A percentile compares a stretch with the other conserved stretches of the same genome.
Evolutionary conservation across 1,139 yeast species (phyloP).

Genomic region (Williopsis jadinii): DNA sequence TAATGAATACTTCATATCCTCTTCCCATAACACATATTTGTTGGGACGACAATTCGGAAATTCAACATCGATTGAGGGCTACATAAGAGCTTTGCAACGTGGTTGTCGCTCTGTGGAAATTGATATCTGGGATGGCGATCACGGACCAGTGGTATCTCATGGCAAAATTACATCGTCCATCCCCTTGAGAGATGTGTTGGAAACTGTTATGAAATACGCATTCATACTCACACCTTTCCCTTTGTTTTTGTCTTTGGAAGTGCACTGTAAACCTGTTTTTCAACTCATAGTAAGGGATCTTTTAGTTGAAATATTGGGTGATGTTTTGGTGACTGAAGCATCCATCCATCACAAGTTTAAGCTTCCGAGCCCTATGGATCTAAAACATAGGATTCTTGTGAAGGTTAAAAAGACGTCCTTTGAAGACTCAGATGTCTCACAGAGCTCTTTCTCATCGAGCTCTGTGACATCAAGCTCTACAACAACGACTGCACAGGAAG

Average conservation of each 20-base stretch:
- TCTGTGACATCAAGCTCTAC: conserved; percentile 2
- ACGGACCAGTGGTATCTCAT: conserved; percentile 86
- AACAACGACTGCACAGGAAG: conserved; percentile 10
- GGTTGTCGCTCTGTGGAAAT: conserved; percentile 93
- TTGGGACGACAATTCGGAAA: conserved; percentile 89
- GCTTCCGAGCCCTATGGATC: conserved; percentile 67
- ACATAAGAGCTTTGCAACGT: conserved; percentile 78
- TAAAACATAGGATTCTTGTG: conserved; percentile 62
- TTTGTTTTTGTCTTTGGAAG: conserved; percentile 78
- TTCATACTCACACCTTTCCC: conserved; percentile 83
- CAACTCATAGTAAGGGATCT: conserved; percentile 52
- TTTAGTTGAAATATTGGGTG: conserved; percentile 53
- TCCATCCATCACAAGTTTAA: conserved; percentile 25
- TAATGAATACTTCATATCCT: conserved; percentile 80
- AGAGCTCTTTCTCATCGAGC: conserved; percentile 22
- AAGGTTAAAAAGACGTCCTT: conserved; percentile 62
- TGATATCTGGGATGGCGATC: conserved; percentile 88
- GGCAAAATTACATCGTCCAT: conserved; percentile 81
- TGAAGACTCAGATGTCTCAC: conserved; percentile 11
- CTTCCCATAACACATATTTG: conserved; percentile 92
- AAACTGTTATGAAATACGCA: conserved; percentile 73
- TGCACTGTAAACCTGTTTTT: conserved; percentile 62
- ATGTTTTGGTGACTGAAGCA: conserved; percentile 39
- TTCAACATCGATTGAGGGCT: conserved; percentile 76
- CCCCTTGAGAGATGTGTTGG: conserved; percentile 61